Conservation (phyloP, 2,329 filamentous ascomycete genomes). For the Botrytis fragariae region DNA sequence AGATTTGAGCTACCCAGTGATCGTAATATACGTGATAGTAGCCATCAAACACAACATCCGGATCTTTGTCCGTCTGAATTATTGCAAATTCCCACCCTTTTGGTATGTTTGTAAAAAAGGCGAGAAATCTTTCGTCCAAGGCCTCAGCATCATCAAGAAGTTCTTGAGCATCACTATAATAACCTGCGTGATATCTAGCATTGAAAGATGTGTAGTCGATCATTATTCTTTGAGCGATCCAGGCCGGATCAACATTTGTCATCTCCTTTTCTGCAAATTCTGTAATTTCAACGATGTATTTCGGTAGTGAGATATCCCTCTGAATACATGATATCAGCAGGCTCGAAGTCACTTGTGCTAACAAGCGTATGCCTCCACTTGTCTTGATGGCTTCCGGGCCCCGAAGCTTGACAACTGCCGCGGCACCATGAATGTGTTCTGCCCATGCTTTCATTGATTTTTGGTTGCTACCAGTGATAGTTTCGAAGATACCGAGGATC, state of each 20-base stretch:
- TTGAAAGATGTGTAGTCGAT: conserved; percentile 30
- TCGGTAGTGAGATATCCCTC: conserved; percentile 48
- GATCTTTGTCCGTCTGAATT: conserved; percentile 29
- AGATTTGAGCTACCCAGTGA: conserved; percentile 33
- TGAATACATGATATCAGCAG: conserved; percentile 54
- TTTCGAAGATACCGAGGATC: conserved; percentile 55
- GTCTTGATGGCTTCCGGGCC: conserved; percentile 48
- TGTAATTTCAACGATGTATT: conserved; percentile 47
- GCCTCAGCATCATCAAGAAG: conserved; percentile 30
- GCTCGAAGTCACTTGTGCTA: conserved; percentile 52
- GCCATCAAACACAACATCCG: conserved; percentile 33
- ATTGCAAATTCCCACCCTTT: conserved; percentile 29
- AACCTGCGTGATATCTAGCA: conserved; percentile 14
- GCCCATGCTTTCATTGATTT: conserved; percentile 52
- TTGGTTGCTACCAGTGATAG: conserved; percentile 48
- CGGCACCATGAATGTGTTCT: conserved; percentile 53
- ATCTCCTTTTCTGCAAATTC: conserved; percentile 42
- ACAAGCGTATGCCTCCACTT: conserved; percentile 49
- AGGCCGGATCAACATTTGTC: conserved; percentile 43
- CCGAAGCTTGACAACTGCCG: conserved; percentile 49
- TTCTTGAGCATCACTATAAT: neutral
- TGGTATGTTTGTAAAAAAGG: conserved; percentile 23
- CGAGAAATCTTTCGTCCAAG: conserved; percentile 30
- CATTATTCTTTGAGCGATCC: conserved; percentile 46
- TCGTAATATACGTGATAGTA: conserved; percentile 34